Percentiles rank a stretch among this genome's conserved stretches.
These are phyloP conservation scores for Fusarium pseudonygamai DNA, from an alignment of 2,329 filamentous ascomycete species.

Conservation along the genomic window DNA sequence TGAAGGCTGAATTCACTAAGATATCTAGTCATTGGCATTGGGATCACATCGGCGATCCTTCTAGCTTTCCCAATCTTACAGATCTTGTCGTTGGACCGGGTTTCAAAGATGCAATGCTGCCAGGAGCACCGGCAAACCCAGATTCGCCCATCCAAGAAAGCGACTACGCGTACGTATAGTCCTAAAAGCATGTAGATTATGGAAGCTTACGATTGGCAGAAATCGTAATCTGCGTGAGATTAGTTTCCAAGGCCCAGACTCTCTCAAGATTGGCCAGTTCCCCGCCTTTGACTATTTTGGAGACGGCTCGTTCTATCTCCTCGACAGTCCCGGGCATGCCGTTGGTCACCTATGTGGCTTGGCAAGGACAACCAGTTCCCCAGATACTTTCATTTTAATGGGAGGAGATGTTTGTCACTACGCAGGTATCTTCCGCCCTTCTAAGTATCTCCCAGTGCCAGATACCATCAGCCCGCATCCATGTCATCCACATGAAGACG, in stretches of 20 bases:
- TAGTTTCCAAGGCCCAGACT: conserved; percentile 32
- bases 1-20: background rate
- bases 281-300: conserved; percentile 54
- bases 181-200: accelerated
- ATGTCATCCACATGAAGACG: conserved; percentile 6
- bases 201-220: background rate
- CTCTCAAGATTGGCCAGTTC: conserved; percentile 49
- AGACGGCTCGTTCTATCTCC: conserved; percentile 54
- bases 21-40: conserved; percentile 54
- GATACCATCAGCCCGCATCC: conserved; percentile 38
- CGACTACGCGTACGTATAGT: conserved; percentile 45
- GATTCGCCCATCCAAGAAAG: conserved; percentile 48
- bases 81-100: conserved; percentile 63
- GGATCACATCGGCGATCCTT: conserved; percentile 63
- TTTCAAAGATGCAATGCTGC: conserved; percentile 56
- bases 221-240: conserved; percentile 43
- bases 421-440: conserved; percentile 50
- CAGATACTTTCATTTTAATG: conserved; percentile 53
- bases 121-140: conserved; percentile 56
- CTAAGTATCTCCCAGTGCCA: conserved; percentile 47
- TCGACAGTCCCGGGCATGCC: conserved; percentile 54
- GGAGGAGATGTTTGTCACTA: conserved; percentile 56
- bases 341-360: conserved; percentile 54
- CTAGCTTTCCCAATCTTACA: conserved; percentile 56
- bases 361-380: conserved; percentile 47